A percentile compares a stretch with the other conserved stretches of the same genome.
Conservation (phyloP, 2,329 filamentous ascomycete genomes). For the Chalaropsis ovoidea region DNA sequence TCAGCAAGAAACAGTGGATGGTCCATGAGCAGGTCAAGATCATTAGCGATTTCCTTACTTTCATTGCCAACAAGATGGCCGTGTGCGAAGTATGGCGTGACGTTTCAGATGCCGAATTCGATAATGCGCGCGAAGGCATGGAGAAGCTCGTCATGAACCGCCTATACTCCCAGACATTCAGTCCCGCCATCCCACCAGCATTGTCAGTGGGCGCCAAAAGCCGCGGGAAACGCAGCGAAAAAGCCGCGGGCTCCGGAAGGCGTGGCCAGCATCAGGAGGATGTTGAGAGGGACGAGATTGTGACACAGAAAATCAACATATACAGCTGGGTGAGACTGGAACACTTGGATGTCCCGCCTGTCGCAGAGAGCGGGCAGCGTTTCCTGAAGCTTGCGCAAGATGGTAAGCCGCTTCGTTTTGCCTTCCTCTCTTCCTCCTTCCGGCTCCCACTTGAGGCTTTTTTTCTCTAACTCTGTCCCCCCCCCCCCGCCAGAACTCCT, state of each 20-base stretch:
- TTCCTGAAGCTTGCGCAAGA: slow-evolving; percentile 86
- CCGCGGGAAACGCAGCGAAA: slow-evolving; percentile 53
- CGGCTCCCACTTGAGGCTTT: not conserved
- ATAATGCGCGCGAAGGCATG: slow-evolving; percentile 97
- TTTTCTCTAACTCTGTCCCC: slow-evolving; percentile 24
- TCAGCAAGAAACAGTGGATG: slow-evolving; percentile 98
- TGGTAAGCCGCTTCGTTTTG: slow-evolving; percentile 39
- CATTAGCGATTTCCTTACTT: slow-evolving; percentile 88
- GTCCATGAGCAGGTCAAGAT: slow-evolving; percentile 99
- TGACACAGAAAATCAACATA: slow-evolving; percentile 92
- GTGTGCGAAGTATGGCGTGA: slow-evolving; percentile 94
- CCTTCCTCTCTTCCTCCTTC: not conserved
- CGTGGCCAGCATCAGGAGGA: slow-evolving; percentile 96
- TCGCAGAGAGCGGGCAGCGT: slow-evolving; percentile 75
- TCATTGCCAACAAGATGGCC: slow-evolving; percentile 97
- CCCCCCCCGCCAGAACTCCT: slow-evolving; percentile 56
- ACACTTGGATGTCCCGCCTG: slow-evolving; percentile 80
- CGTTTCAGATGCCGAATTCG: slow-evolving; percentile 92
- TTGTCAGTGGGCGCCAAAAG: slow-evolving; percentile 54
- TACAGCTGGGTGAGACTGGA: slow-evolving; percentile 91
- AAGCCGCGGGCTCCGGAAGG: slow-evolving; percentile 66
- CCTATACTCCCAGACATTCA: slow-evolving; percentile 91
- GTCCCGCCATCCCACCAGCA: slow-evolving; percentile 75
- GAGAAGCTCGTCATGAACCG: slow-evolving; percentile 99
- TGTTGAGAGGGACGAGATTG: slow-evolving; percentile 88